Evolutionary conservation across 2,329 filamentous ascomycete genomes (phyloP), one percentile per base, ranked within the genome.

Genomic region (Sporothrix sp.): DNA sequence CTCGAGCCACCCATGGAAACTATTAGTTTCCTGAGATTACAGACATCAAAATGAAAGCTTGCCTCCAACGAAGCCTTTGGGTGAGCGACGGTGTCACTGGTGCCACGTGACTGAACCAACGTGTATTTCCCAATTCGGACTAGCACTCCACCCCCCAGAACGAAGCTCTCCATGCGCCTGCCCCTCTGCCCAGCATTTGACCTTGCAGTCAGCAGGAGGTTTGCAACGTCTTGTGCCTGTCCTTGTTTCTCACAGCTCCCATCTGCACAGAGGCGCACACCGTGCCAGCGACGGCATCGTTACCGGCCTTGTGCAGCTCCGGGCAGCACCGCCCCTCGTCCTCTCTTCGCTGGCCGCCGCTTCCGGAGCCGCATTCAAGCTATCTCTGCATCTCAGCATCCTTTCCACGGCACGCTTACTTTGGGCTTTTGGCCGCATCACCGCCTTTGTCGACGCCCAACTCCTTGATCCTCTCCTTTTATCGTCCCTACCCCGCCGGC

Each of bases 171-270:
- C n/a, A n/a, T n/a, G n/a, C n/a, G n/a, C n/a, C n/a, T n/a, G n/a
- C 42, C 42, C 42, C 42, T 44, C 42, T 11, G 27, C 18, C 42
- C 42, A 33, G 42, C 28, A 40, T 44, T 33, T 44, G 20, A 33
- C 20, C 42, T 44, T 23, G 18, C 21, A 44, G 32, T 23, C 28
- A 20, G 39, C 18, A 33, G 10, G 14, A 44, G 28, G 40, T 44
- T 25, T 45, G 20, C 28, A 18, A 35, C 43, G 7, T 7, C 18
- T 11, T 25, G 20, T 14, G 30, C 14, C 20, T 27, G 30, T n/a
- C n/a, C 32, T 30, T 37, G 38, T 27, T 20, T 14, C 8, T 40
- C 35, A 14, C 40, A 23, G 35, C 16, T 21, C 7, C 8, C 23
- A 38, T 27, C n/a, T n/a, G n/a, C n/a, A n/a, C n/a, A n/a, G n/a